Base-by-base conservation (phyloP, 495 filamentous ascomycete genomes). In the Sabuloglossum arenarium region DNA sequence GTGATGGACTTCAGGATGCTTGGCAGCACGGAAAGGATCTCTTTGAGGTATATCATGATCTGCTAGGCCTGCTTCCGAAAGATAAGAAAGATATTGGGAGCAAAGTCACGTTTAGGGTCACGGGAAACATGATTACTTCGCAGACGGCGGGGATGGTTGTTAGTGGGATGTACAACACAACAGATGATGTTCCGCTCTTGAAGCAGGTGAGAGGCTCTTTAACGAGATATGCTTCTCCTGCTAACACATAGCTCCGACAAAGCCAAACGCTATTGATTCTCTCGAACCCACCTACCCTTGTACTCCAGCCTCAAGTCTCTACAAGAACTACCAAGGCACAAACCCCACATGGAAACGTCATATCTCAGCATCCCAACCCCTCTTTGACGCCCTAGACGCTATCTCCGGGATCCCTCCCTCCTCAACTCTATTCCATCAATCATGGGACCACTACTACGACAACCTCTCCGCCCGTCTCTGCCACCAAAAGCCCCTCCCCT, bases 401-500 rank as follows among this genome's bases (percentile, higher is more conserved):
- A 72, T 85, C 55, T 79, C 77, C 0, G 80, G 79, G 9, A 71
- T 85, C 14, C 59, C 70, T 30, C 63, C 74, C 1, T 65, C 61
- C 39, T 75, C 79, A 59, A 61, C 63, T 0, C 74, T 73, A 29
- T 87, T 80, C 70, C 79, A 84, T 59, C 68, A 62, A 25, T 75
- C 70, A 57, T 78, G 77, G 55, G 83, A 87, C 63, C 81, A 85
- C 64, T 86, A 85, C 64, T 85, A 77, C 63, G 83, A 87, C 62
- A 85, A 82, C 54, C 72, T 87, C 23, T 81, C 78, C 6, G 75
- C 81, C 1, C 73, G 81, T 6, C 76, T 81, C 54, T 87, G 83
- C 60, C 79, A 85, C 56, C 62, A 59, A 30, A 79, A 80, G 58
- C 74, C 79, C 0, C 69, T 84, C 1, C 81, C 82, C 0, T 85